Evolutionary conservation across 78 protist species (phyloP), one percentile per base, ranked within the genome.

Genomic region (Chrysochromulina parva): DNA sequence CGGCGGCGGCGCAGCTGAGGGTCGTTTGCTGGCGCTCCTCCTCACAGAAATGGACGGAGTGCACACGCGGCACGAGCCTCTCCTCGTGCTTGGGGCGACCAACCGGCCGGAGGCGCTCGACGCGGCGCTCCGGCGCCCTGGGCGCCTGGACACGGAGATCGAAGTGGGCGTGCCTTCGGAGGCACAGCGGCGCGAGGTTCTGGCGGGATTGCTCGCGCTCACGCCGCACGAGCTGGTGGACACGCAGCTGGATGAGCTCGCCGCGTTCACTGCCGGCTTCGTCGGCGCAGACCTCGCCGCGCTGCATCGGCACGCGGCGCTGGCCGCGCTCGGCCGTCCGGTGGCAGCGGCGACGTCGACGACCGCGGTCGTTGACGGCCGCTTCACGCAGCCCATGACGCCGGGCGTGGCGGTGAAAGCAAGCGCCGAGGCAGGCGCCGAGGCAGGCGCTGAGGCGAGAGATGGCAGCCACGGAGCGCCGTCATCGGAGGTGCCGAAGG

Each of bases 61-160:
- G 28, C 71, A 19, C 71, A 20, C 16, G 24, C 48, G 94, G 38
- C 89, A 98, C 69, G 92, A 95, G 17, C 95, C 98, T 28, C 98
- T 92, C 52, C 1, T 92, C 26, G 57, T 92, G 38, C n/a, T 92
- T 26, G 94, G 81, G 47, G 67, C 94, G 28, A 92, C 94, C 22
- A n/a, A 19, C 81, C 7, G 57, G 22, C 91, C 92, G 7, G 20
- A 3, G 2, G 58, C 94, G 52, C 50, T 92, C 92, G 99, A 99
- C 94, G 98, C 99, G 22, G 99, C 99, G 62, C 98, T 99, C 58
- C 97, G 99, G 6, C 97, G 99, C 59, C 99, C 98, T 84, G 99
- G 99, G 48, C 97, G 99, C 59, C 98, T 99, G 91, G 99, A 99
- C 91, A 96, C 99, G 58, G 99, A 99, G 94, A 89, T 99, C 47